phyloP scores from a whole-genome alignment of 164 flowering plant genomes.

The Euptelea pleiosperma region DNA sequence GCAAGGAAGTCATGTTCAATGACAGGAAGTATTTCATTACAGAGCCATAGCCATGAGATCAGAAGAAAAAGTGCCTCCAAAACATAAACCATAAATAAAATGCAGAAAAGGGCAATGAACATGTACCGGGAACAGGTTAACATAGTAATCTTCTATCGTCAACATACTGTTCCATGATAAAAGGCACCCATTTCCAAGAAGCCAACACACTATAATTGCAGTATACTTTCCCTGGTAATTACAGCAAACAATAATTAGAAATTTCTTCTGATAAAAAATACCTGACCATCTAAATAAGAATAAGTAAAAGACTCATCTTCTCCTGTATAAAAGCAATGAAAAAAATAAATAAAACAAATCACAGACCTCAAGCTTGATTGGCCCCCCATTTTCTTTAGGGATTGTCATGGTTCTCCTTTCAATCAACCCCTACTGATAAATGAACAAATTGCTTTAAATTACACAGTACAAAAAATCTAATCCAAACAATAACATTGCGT shows the following conservation, averaged over 20 bases:
- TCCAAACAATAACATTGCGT: no score
- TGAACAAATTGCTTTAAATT: not conserved
- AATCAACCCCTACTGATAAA: not conserved
- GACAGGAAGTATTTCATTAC: not conserved
- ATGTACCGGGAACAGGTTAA: conserved; percentile 39
- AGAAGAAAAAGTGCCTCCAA: not conserved
- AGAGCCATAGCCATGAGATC: not conserved
- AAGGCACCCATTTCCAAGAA: conserved; percentile 70
- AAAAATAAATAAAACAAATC: not conserved
- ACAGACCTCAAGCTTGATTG: conserved; percentile 34
- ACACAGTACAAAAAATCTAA: not conserved
- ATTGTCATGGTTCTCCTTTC: conserved; percentile 2
- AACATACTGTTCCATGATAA: conserved; percentile 73
- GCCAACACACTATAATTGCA: conserved; percentile 50
- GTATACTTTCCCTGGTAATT: conserved; percentile 43
- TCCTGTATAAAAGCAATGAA: not conserved
- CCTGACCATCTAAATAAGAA: no score
- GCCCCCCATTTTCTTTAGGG: conserved; percentile 8
- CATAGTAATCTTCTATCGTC: conserved; percentile 61
- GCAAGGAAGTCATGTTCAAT: not conserved
- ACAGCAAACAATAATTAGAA: conserved; percentile 2
- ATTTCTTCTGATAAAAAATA: no score
- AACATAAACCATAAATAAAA: not conserved
- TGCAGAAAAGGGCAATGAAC: not conserved
- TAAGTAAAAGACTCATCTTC: no score